Conservation (phyloP, 768 basidiomycete species). For the Serendipita sp. region DNA sequence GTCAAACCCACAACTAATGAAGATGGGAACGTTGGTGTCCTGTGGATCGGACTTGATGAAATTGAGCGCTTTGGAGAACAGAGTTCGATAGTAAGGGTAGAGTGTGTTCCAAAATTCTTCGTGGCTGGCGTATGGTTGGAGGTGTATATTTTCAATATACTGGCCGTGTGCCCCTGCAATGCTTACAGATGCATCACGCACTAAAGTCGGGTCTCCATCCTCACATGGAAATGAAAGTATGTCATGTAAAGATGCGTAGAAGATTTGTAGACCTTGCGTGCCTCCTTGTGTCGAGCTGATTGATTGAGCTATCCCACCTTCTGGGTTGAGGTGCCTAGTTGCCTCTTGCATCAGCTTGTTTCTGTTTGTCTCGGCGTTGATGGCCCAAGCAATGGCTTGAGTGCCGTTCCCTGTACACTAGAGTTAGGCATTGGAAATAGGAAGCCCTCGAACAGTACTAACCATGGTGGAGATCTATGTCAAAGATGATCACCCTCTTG, state of each 20-base stretch:
- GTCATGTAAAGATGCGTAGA: constrained; percentile 90
- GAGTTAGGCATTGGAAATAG: not conserved
- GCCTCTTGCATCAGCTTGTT: constrained; percentile 41
- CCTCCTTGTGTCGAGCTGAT: constrained; percentile 24
- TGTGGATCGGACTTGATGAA: constrained; percentile 81
- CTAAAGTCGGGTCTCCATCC: constrained; percentile 64
- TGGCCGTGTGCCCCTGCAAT: constrained; percentile 73
- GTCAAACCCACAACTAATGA: constrained; percentile 75
- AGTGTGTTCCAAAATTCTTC: constrained; percentile 60
- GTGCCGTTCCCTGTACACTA: constrained; percentile 67
- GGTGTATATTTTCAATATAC: constrained; percentile 72
- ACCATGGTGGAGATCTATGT: constrained; percentile 90
- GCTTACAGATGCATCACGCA: constrained; percentile 77
- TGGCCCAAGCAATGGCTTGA: constrained; percentile 78
- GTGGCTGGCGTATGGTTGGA: constrained; percentile 54
- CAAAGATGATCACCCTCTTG: constrained; percentile 68
- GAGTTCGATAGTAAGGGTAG: constrained; percentile 47
- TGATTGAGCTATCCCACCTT: constrained; percentile 15
- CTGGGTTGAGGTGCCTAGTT: constrained; percentile 15
- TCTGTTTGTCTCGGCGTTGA: constrained; percentile 76
- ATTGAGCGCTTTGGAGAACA: constrained; percentile 50
- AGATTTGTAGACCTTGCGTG: constrained; percentile 34
- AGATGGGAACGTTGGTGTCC: constrained; percentile 10
- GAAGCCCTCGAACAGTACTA: constrained; percentile 10
- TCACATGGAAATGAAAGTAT: constrained; percentile 87